Conservation (phyloP, 139 green algal species). For the Pseudopediastrum boryanum region DNA sequence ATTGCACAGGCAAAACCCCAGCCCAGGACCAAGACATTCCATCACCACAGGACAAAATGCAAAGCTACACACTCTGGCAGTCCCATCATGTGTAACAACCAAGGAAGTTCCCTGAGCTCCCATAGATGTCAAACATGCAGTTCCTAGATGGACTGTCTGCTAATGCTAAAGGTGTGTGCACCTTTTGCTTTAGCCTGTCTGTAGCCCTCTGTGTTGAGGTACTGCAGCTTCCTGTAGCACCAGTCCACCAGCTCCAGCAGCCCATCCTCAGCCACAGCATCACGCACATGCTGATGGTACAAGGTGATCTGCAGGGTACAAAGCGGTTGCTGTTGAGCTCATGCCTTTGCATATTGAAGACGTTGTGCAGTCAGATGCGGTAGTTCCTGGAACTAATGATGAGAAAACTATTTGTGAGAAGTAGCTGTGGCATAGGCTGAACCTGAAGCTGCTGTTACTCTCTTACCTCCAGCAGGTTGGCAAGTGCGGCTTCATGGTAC, state of each 20-base stretch:
- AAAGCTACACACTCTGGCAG: too few relatives aligned
- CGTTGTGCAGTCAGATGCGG: not conserved
- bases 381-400: conserved; percentile 6
- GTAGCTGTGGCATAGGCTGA: not conserved
- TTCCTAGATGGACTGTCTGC: too few relatives aligned
- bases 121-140: too few relatives aligned
- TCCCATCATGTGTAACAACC: too few relatives aligned
- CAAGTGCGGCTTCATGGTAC: conserved; percentile 75
- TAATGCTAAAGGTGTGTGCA: too few relatives aligned
- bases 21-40: too few relatives aligned
- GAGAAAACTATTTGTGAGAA: not conserved
- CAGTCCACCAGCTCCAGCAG: conserved; percentile 81
- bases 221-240: conserved; percentile 72
- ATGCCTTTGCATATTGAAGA: not conserved
- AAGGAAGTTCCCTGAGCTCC: too few relatives aligned
- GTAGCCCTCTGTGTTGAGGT: conserved; percentile 64
- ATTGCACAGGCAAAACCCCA: too few relatives aligned
- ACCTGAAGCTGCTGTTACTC: not conserved
- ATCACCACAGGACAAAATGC: too few relatives aligned
- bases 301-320: conserved; percentile 57
- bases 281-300: conserved; percentile 66
- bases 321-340: not conserved
- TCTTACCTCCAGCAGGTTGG: conserved; percentile 74
- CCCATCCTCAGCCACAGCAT: conserved; percentile 68
- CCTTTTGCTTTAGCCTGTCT: too few relatives aligned